Evolutionary conservation across 176 grass and related monocot species (phyloP).

Genomic region (Eleusine coracana): DNA sequence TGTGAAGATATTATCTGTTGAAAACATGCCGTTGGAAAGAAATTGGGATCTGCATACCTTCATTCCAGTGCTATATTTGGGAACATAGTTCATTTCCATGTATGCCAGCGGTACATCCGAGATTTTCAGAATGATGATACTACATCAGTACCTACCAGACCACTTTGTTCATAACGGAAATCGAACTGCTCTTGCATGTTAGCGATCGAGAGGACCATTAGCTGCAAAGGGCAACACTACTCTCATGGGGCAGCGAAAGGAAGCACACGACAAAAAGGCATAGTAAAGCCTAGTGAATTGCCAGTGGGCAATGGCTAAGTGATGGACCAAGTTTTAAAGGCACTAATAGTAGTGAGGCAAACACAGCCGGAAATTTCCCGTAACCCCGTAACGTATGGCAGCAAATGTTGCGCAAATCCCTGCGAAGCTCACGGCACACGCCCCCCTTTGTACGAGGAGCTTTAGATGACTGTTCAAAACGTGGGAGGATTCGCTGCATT

Average conservation of each 20-base stretch:
- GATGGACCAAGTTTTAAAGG: neutral
- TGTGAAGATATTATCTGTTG: no score
- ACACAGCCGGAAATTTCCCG: neutral
- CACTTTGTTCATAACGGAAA: neutral
- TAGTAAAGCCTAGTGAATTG: neutral
- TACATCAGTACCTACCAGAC: neutral
- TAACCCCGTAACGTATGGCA: neutral
- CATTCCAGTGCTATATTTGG: no score
- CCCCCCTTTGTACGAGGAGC: neutral
- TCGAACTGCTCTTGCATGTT: neutral
- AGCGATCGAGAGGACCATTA: neutral
- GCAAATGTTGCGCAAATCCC: neutral
- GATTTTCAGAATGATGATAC: no score
- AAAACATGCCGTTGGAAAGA: no score
- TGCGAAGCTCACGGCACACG: neutral
- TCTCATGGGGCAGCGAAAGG: neutral
- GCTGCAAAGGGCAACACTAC: neutral
- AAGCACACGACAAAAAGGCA: neutral
- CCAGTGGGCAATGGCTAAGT: neutral
- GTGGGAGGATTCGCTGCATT: neutral
- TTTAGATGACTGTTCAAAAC: neutral
- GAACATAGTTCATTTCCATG: no score
- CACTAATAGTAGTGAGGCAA: neutral
- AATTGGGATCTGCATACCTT: no score
- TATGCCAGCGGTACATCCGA: no score